Evolutionary conservation across 345 rosid genomes (phyloP), one percentile per base, ranked within the genome.

Genomic region (Melaleuca alternifolia): DNA sequence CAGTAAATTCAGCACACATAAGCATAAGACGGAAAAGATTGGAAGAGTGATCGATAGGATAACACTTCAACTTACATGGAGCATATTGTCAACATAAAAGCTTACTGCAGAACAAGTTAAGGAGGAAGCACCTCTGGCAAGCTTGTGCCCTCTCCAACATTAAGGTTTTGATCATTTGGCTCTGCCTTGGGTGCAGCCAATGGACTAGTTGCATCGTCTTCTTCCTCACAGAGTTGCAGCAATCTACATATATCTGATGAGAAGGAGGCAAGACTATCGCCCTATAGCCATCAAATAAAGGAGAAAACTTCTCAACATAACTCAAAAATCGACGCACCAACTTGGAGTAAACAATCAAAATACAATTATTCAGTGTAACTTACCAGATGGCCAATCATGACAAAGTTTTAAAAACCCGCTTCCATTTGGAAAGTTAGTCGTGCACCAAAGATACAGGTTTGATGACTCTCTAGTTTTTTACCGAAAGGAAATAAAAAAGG

Each of bases 161-260:
- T 93, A n/a, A 91, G 89, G 87, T 83, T 90, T 88, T 93, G 98
- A 90, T 95, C 99, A 87, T 92, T 89, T 84, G 99, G 99, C 92
- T 95, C 96, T 0, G 92, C 92, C 95, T 98, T 98, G 37, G 98
- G 98, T 3, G 95, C 92, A 87, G 96, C 93, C 86, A 96, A 89
- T 37, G 93, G 88, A 90, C 99, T 98, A 83, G 98, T 93, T 18
- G 99, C 99, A 90, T 96, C 99, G 90, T 97, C 99, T 92, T 98
- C 98, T 91, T 98, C 99, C 90, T 96, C 99, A 57, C 95, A 91
- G 30, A 95, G 96, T 91, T 96, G 98, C 89, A 98, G 89, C 89
- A 98, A 90, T 88, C 98, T 94, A 87, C 96, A 94, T 87, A 96
- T 96, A 88, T 97, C 99, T 0, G 99, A 87, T 13, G 98, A 93